These are phyloP conservation scores for Mycena sp. DNA, from an alignment of 1,284 basidiomycete genomes.

Conservation along the genomic window DNA sequence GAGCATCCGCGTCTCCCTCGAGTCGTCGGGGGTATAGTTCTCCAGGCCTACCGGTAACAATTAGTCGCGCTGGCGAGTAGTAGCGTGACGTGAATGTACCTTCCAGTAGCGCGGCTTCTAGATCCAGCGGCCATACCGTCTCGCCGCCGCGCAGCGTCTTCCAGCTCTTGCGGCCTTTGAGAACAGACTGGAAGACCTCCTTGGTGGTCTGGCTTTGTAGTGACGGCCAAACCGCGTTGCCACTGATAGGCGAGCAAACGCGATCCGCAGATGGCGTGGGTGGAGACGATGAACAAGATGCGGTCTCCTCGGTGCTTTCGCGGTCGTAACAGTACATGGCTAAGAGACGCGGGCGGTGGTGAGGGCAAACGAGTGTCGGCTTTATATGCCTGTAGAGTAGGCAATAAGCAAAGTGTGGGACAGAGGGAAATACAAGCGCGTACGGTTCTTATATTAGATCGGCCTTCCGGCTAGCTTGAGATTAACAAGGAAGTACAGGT, in stretches of 20 bases:
- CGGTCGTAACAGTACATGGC: constrained; percentile 26
- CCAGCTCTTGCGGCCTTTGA: constrained; percentile 31
- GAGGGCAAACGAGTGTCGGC: not conserved
- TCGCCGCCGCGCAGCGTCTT: constrained; percentile 32
- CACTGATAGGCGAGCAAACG: constrained; percentile 17
- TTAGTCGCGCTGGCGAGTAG: too few species aligned
- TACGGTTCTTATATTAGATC: constrained; percentile 25
- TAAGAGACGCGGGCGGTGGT: not conserved
- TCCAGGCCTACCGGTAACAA: constrained; percentile 71
- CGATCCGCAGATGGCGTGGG: constrained; percentile 22
- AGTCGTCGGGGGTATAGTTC: constrained; percentile 73
- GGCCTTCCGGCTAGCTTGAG: constrained; percentile 14
- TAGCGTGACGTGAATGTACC: constrained; percentile 51
- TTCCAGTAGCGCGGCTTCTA: constrained; percentile 79
- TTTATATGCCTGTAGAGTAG: not conserved
- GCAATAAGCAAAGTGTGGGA: not conserved
- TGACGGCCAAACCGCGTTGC: constrained; percentile 11
- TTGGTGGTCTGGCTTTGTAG: constrained; percentile 26
- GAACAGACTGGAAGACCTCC: constrained; percentile 29
- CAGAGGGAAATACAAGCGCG: not conserved
- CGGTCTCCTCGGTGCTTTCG: constrained; percentile 17
- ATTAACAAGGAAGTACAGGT: constrained; percentile 11
- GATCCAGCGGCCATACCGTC: constrained; percentile 44
- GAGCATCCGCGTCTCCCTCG: constrained; percentile 71
- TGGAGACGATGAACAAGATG: constrained; percentile 22